A percentile compares a stretch with the other conserved stretches of the same genome.
These are phyloP conservation scores for Lasiodiplodia citricola DNA, from an alignment of 2,329 filamentous ascomycete species.

Conservation along the genomic window DNA sequence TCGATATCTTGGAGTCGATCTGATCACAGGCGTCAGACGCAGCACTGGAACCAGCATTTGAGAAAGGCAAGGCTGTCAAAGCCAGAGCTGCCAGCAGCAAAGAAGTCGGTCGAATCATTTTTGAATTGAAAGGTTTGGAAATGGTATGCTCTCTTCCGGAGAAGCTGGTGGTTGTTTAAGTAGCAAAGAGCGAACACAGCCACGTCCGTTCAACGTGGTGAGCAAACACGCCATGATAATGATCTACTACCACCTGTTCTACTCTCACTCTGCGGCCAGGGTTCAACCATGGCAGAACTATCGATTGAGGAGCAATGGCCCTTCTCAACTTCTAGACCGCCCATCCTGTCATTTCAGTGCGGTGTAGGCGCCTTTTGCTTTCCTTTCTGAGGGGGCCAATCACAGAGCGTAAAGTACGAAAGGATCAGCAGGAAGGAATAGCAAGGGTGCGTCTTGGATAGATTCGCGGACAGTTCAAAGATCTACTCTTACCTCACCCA, in stretches of 20 bases:
- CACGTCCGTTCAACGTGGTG: not conserved
- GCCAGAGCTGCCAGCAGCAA: not conserved
- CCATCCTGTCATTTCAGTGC: not conserved
- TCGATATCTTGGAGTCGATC: slow-evolving; percentile 3
- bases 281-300: not conserved
- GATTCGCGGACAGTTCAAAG: not conserved
- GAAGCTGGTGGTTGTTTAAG: not conserved
- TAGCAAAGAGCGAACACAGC: not conserved
- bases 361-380: too few species aligned
- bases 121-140: not conserved
- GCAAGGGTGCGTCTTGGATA: not conserved
- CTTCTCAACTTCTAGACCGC: too few species aligned
- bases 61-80: not conserved
- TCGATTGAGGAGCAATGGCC: too few species aligned
- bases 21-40: not conserved
- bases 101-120: not conserved
- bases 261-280: not conserved
- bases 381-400: too few species aligned
- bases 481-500: not conserved
- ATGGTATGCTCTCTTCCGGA: not conserved
- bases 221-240: not conserved
- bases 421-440: too few species aligned
- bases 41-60: not conserved
- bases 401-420: too few species aligned
- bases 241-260: not conserved